Base-by-base conservation (phyloP, 257 asterid species). In the Hygrophila difformis region DNA sequence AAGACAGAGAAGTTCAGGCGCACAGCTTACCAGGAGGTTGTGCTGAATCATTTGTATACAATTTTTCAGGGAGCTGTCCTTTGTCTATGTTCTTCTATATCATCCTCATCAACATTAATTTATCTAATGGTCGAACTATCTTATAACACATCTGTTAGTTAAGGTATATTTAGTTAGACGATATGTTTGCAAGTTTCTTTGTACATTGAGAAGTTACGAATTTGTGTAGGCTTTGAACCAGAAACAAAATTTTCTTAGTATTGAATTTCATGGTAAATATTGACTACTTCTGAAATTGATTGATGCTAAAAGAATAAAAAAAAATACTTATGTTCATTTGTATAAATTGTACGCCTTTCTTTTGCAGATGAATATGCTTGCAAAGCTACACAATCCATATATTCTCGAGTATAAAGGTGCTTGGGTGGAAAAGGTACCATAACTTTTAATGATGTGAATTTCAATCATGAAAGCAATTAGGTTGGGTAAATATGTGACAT, bases 391-490 rank as follows among this genome's bases (percentile, higher is more conserved):
- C 9, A 96, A 89, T 65, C 98, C 98, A 2, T 89, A 89, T 55
- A 82, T 86, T 8, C 73, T 86, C 48, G 82, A 80, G 50, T 89
- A 62, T 63, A 91, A 80, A 63, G 96, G 82, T 74, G 82, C 92
- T 59, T 91, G 98, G 98, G 80, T 82, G 36, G 98, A 86, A 18
- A 75, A 85, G 96, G 98, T 85, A 79, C 22, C 28, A 0, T 33
- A 5, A 17, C 3, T 12, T 26, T 41, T 37, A 54, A 15, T 57
- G 10, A 33, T 33, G 37, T 33, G 3, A 10, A 33, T 33, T 33
- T 3, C 37, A 9, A 5, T 2, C 37, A 2, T 33, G 12, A 33
- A 4, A 33, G 31, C 8, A 8, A 26, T 26, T 33, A 10, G 37
- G 37, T 33, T 33, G 12, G 6, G 8, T 6, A 33, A 5, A 10